Percentiles rank a stretch among this genome's conserved stretches.
Evolutionary conservation across 352 stramenopile genomes (phyloP).

Genomic region (Globisporangium cylindrosporum): DNA sequence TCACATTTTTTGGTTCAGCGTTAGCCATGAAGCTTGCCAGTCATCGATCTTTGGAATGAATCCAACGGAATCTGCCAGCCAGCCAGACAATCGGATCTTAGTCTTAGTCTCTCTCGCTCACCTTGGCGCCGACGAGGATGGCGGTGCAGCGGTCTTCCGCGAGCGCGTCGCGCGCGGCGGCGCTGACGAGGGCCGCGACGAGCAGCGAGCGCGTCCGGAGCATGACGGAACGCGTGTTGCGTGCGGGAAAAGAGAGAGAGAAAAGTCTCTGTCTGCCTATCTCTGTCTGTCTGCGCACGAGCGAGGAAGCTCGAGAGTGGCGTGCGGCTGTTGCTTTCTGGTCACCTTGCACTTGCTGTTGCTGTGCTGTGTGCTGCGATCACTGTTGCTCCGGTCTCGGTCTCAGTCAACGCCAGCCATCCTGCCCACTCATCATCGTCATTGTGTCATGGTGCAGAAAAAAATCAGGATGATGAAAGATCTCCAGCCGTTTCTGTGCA

Average conservation of each 20-base stretch:
- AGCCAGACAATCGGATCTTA: background rate
- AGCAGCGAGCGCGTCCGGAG: conserved; percentile 16
- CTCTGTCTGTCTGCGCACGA: background rate
- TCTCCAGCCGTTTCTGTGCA: background rate
- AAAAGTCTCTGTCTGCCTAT: background rate
- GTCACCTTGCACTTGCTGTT: background rate
- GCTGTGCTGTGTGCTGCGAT: background rate
- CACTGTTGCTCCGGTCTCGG: background rate
- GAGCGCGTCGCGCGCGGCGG: conserved; percentile 12
- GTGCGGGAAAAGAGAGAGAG: background rate
- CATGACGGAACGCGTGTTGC: background rate
- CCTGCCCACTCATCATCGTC: background rate
- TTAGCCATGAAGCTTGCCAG: background rate
- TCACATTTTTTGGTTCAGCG: background rate
- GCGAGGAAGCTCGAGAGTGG: conserved; percentile 5
- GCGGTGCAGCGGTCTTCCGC: conserved; percentile 71
- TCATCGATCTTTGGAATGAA: background rate
- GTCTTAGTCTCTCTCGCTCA: conserved; percentile 15
- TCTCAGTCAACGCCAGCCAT: background rate
- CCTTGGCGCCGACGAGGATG: conserved; percentile 77
- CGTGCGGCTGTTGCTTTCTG: background rate
- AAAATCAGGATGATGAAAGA: background rate
- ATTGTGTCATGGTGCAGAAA: background rate
- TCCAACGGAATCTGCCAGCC: background rate
- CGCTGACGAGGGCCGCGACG: conserved; percentile 20